Evolutionary conservation across 805 yeast species (phyloP).

Genomic region (Saccharomycopsis schoenii): DNA sequence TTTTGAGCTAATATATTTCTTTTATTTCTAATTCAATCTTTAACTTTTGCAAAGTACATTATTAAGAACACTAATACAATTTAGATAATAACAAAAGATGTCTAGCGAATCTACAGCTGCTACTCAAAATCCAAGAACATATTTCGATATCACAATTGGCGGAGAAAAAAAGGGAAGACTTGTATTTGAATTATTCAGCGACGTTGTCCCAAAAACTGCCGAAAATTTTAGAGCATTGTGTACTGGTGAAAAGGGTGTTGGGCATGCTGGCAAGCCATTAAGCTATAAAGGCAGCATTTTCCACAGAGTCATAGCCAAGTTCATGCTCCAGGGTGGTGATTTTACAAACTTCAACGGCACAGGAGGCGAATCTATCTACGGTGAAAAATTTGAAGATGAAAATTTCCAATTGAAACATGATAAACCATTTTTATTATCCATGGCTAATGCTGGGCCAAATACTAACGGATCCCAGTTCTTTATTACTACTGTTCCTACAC

Average conservation of each 20-base stretch:
- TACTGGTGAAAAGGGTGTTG: conserved; percentile 77
- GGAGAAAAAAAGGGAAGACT: conserved; percentile 63
- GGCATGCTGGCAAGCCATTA: conserved; percentile 53
- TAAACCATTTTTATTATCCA: conserved; percentile 78
- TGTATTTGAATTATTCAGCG: conserved; percentile 62
- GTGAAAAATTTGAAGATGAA: conserved; percentile 86
- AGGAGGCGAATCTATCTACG: conserved; percentile 77
- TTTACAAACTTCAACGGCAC: conserved; percentile 67
- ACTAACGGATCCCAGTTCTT: conserved; percentile 96
- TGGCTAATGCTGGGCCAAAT: conserved; percentile 96
- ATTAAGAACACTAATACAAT: too few relatives aligned
- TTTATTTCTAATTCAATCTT: too few relatives aligned
- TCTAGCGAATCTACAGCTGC: not conserved
- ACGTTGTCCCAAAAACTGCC: conserved; percentile 77
- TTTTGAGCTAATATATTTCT: too few relatives aligned
- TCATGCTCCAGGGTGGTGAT: conserved; percentile 95
- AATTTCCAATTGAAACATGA: conserved; percentile 69
- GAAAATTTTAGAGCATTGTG: conserved; percentile 84
- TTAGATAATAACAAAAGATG: not conserved
- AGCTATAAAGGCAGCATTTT: conserved; percentile 78
- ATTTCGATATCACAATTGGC: conserved; percentile 71
- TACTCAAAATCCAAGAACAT: conserved; percentile 42
- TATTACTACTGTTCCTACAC: conserved; percentile 85
- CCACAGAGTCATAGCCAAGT: conserved; percentile 82
- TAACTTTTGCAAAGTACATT: too few relatives aligned